A percentile compares a stretch with the other conserved stretches of the same genome.
Conservation (phyloP, 306 rosid species). For the Aeschynomene evenia region DNA sequence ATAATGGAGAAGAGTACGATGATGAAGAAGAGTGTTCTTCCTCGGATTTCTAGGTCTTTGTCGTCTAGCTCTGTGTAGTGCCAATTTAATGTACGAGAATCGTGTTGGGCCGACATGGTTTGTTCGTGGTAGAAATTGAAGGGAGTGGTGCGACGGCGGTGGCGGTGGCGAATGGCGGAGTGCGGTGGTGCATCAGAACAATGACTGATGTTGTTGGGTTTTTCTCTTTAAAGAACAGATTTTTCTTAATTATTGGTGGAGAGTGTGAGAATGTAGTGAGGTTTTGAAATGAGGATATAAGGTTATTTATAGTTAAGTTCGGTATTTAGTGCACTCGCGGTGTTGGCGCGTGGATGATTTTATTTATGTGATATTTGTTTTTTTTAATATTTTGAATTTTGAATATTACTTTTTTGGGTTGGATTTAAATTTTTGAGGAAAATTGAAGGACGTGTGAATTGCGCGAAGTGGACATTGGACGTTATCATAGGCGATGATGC, state of each 20-base stretch:
- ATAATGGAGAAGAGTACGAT: slow-evolving; percentile 56
- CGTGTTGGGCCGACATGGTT: slow-evolving; percentile 36
- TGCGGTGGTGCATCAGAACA: slow-evolving; percentile 32
- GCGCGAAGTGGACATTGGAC: background rate
- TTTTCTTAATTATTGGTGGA: too few species aligned
- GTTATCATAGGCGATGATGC: background rate
- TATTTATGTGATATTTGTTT: background rate
- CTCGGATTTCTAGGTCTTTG: slow-evolving; percentile 55
- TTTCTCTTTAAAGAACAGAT: too few species aligned
- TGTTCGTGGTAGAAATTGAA: background rate
- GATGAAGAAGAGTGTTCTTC: slow-evolving; percentile 65
- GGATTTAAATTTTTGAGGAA: too few species aligned
- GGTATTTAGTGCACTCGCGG: background rate
- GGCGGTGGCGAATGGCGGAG: background rate
- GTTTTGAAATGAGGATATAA: background rate
- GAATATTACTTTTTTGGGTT: too few species aligned
- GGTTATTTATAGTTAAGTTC: slow-evolving; percentile 33
- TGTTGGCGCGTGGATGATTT: slow-evolving; percentile 16
- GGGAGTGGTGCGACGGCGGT: background rate
- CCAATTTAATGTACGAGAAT: slow-evolving; percentile 45
- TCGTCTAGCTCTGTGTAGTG: slow-evolving; percentile 70
- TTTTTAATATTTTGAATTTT: too few species aligned
- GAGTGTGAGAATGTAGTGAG: slow-evolving; percentile 15
- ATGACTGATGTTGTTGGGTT: background rate
- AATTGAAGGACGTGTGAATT: background rate